These are phyloP conservation scores for Tirmania nivea DNA, from an alignment of 495 filamentous ascomycete genomes.

Conservation along the genomic window DNA sequence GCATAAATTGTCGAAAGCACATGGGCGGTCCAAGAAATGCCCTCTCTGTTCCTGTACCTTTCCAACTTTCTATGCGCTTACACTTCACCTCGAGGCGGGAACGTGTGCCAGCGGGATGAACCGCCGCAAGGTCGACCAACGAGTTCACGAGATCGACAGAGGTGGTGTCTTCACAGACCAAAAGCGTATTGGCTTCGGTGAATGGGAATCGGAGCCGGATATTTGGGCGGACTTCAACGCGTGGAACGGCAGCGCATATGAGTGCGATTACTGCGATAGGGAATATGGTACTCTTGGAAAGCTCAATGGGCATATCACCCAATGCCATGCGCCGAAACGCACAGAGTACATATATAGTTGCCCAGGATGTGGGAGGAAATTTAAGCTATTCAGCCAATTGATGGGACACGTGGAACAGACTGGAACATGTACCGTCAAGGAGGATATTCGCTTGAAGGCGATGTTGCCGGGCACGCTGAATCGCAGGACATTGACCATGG, in stretches of 20 bases:
- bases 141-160: background rate
- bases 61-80: background rate
- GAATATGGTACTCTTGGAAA: background rate
- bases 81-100: background rate
- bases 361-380: background rate
- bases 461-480: too few relatives aligned
- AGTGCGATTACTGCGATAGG: background rate
- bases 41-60: background rate
- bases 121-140: background rate
- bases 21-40: background rate
- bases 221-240: background rate
- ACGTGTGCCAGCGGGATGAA: background rate
- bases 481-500: too few relatives aligned
- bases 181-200: background rate
- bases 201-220: background rate
- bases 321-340: background rate
- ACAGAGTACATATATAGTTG: background rate
- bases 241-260: background rate
- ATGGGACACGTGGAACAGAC: background rate
- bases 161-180: background rate
- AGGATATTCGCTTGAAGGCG: too few relatives aligned
- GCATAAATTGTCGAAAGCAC: background rate
- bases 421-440: too few relatives aligned
- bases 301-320: background rate
- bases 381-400: background rate